Base-by-base conservation (phyloP, 106 monocot species). In the Dioscorea dumetorum region DNA sequence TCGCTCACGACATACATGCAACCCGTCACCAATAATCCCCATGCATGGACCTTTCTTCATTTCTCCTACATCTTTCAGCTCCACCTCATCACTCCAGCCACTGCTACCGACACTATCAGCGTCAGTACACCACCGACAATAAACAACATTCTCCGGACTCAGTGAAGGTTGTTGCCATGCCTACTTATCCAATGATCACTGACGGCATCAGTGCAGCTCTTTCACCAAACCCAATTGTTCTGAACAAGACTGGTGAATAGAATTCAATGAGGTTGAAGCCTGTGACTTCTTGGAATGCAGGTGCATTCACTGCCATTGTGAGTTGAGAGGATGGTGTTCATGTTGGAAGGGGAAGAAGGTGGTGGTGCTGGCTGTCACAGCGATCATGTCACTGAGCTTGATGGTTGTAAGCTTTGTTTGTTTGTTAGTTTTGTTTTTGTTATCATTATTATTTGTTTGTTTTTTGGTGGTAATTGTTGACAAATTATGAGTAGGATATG, bases 231-330 rank as follows among this genome's bases (percentile, higher is more conserved):
- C 70, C 74, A 19, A 80, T 22, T 7, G 74, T 41, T 22, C 70
- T 63, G 52, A 80, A 70, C 63, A 80, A 24, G 18, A 80, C 41
- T 22, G 74, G 80, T 0, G 74, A 41, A 41, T 80, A 75, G 80
- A 75, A 80, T 5, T 20, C 33, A 20, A 80, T 60, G 15, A 60
- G 17, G 24, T 71, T 70, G 58, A 71, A 33, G 17, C 80, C 80
- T 0, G 75, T 72, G 58, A 75, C 16, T 48, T 71, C 75, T 33
- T 66, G 64, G 57, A 75, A 80, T n/a, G 67, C 62, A 9, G 70
- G 73, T 1, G 75, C 22, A 4, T 41, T 12, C 3, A 75, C 31
- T 2, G 80, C 74, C 48, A 73, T 68, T 20, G 64, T 69, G 10
- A 79, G 50, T 28, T 28, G 2, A 69, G 79, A 24, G 68, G 79